Base-by-base conservation (phyloP, 1,139 yeast species). In the Suhomyces guaymorum region DNA sequence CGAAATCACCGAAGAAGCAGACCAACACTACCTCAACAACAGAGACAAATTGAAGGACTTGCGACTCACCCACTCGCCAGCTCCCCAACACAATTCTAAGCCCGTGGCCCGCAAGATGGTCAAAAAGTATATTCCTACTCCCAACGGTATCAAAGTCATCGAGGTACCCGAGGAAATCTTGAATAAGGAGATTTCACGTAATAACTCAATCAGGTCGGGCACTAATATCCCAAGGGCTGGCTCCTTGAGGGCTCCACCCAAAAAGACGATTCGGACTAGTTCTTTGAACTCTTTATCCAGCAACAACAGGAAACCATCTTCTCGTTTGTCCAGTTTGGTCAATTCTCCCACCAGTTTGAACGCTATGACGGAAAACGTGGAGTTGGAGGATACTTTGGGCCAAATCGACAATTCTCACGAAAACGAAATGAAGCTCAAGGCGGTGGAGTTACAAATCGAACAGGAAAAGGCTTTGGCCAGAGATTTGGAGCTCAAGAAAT, bases 81-180 rank as follows among this genome's bases (percentile, higher is more conserved):
- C 18, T 24, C 15, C 27, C 14, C 27, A 7, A 4, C 11, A 17
- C 8, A 15, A 18, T 4, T 32, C 39, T 11, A 61, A 55, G 10
- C n/a, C n/a, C n/a, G n/a, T n/a, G n/a, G n/a, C n/a, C n/a, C n/a
- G n/a, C n/a, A 67, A 63, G 33, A 70, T 70, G 73, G 73, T 71
- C 9, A 70, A 70, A 39, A 68, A 66, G 33, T 71, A 70, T 46
- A 62, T 71, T 27, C 77, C 77, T 9, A 70, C 75, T 10, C 70
- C 75, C 4, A 69, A 61, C 22, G 77, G 77, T 19, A 69, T 71
- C 43, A 66, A 69, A 42, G 51, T 70, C n/a, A 56, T 71, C 13
- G 76, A 71, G 42, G 77, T 71, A 7, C 76, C 76, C 0, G 73
- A 66, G 41, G 51, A 57, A 7, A 55, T 55, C 29, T 51, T 66